Conservation (phyloP, 2,329 filamentous ascomycete species). For the Pestalotiopsis sp. region DNA sequence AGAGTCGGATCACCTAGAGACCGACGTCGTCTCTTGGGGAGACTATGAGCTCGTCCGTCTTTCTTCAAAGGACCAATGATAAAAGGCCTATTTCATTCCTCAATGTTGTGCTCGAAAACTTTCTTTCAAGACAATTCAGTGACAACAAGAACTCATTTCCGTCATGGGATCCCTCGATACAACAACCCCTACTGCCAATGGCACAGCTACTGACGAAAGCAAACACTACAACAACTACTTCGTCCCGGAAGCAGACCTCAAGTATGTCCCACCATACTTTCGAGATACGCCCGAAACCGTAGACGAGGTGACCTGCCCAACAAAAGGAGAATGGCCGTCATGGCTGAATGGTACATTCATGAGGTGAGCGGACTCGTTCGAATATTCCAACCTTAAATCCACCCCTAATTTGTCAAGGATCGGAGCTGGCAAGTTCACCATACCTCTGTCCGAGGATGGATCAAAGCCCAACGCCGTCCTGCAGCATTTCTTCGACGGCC, state of each 20-base stretch:
- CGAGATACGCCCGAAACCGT: constrained; percentile 18
- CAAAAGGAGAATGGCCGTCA: constrained; percentile 13
- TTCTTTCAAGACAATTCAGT: neutral
- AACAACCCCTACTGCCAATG: neutral
- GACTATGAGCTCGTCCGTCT: neutral
- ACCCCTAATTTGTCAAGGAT: neutral
- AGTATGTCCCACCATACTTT: constrained; percentile 17
- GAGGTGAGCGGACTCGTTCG: neutral
- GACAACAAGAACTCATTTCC: neutral
- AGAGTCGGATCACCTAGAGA: neutral
- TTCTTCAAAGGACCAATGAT: neutral
- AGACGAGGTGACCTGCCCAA: constrained; percentile 12
- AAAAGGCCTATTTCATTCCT: neutral
- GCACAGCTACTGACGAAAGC: neutral
- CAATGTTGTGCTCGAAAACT: neutral
- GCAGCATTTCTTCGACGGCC: constrained; percentile 20
- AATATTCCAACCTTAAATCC: neutral
- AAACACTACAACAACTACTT: constrained; percentile 17
- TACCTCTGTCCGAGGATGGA: constrained; percentile 16
- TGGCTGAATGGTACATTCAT: constrained; percentile 18
- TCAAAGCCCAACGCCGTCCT: constrained; percentile 19
- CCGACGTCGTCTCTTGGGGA: neutral
- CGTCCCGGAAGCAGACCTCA: constrained; percentile 14
- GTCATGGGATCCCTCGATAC: neutral
- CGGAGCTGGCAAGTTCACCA: constrained; percentile 15